phyloP scores from a whole-genome alignment of 352 stramenopile species.

The Pythium sukuiense region DNA sequence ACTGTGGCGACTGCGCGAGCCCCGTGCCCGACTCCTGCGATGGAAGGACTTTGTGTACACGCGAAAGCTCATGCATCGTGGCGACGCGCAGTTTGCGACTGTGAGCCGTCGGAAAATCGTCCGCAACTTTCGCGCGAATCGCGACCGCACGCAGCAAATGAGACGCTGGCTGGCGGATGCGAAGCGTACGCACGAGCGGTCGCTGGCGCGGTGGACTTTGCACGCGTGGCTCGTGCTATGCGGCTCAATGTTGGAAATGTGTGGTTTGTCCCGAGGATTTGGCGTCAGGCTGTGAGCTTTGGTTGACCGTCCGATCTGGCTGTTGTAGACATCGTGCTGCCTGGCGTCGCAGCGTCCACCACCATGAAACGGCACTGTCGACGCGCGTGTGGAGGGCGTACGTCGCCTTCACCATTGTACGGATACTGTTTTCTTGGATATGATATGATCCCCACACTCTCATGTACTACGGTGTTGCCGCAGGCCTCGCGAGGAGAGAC shows the following conservation, averaged over 20 bases:
- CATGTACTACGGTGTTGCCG: no score
- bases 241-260: slow-evolving; percentile 50
- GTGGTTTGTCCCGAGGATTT: slow-evolving; percentile 1
- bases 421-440: neutral
- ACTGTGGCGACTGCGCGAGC: slow-evolving; percentile 51
- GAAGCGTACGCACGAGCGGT: slow-evolving; percentile 16
- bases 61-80: slow-evolving; percentile 30
- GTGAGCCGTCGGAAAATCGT: slow-evolving; percentile 32
- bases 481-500: slow-evolving; percentile 36
- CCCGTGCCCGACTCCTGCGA: slow-evolving; percentile 36
- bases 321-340: slow-evolving; percentile 39
- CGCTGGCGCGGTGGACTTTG: slow-evolving; percentile 37
- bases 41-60: slow-evolving; percentile 51
- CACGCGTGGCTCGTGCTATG: slow-evolving; percentile 41
- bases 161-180: slow-evolving; percentile 23
- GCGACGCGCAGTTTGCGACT: slow-evolving; percentile 33
- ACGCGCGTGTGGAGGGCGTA: slow-evolving; percentile 19
- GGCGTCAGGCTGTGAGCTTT: neutral
- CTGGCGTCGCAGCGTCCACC: slow-evolving; percentile 31
- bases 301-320: neutral
- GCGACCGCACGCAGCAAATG: slow-evolving; percentile 30
- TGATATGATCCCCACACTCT: no score
- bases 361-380: slow-evolving; percentile 16
- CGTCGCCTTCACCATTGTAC: slow-evolving; percentile 35
- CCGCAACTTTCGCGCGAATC: slow-evolving; percentile 26